Evolutionary conservation across 1,139 yeast species (phyloP).

Genomic region (Debaryomyces singareniensis): DNA sequence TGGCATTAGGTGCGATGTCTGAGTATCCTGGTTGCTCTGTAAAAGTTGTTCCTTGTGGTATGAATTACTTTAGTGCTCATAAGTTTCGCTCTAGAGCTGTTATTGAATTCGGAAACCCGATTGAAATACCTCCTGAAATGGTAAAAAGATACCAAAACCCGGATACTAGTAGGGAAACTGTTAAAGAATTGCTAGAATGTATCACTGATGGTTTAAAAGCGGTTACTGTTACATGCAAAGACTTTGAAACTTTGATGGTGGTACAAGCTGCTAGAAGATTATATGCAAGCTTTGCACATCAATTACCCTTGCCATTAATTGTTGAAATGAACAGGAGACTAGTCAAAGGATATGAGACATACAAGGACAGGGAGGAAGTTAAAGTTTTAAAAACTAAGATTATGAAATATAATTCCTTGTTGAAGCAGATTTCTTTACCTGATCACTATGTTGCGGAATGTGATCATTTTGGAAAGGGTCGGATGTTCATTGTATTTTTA

Average conservation of each 20-base stretch:
- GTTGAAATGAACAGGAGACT: conserved; percentile 88
- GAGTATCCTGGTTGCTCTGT: conserved; percentile 65
- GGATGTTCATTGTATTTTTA: conserved; percentile 41
- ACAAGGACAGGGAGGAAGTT: conserved; percentile 66
- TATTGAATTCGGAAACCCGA: conserved; percentile 88
- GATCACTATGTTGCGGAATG: conserved; percentile 86
- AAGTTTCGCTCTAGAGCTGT: conserved; percentile 93
- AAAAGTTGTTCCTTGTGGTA: conserved; percentile 89
- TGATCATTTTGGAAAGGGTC: conserved; percentile 37
- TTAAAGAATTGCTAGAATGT: conserved; percentile 60
- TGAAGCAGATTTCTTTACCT: conserved; percentile 67
- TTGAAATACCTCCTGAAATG: conserved; percentile 58
- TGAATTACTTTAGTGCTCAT: conserved; percentile 96
- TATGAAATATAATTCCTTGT: conserved; percentile 57
- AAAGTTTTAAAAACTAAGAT: conserved; percentile 55
- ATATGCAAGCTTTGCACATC: conserved; percentile 66
- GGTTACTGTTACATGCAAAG: conserved; percentile 89
- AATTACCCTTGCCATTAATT: conserved; percentile 72
- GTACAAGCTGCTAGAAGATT: conserved; percentile 91
- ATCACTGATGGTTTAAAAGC: conserved; percentile 75
- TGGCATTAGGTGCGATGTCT: conserved; percentile 92
- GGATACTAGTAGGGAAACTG: conserved; percentile 66
- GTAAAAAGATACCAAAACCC: conserved; percentile 52
- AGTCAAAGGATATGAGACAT: conserved; percentile 71
- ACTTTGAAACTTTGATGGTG: conserved; percentile 86